Evolutionary conservation across 192 early-diverging fungal species (phyloP), one percentile per base, ranked within the genome.

Genomic region (Tieghemiomyces parasiticus): DNA sequence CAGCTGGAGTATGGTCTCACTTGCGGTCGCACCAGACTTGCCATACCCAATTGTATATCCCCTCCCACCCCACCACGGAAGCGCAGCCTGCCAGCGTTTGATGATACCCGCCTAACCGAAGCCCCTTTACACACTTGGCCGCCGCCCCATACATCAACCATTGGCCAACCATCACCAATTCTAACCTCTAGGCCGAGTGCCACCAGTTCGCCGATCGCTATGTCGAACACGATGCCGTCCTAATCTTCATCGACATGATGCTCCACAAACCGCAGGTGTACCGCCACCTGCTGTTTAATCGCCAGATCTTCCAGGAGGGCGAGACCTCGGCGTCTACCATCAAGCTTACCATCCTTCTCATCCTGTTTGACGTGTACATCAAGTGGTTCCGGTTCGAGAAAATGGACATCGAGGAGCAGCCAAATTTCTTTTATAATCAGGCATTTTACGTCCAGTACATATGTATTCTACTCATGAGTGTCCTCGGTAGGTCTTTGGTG

Each of bases 171-270:
- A n/a, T n/a, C n/a, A n/a, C n/a, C n/a, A n/a, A n/a, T n/a, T n/a
- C n/a, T n/a, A n/a, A n/a, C 8, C 13, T 29, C 2, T 71, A 81
- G 82, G 72, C 78, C 31, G 69, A 72, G 31, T 90, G 88, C 71
- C 76, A 85, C 35, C 72, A 83, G 45, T 86, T 92, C 65, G 89
- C 88, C 42, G 92, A 95, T 78, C 89, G 89, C 65, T 95, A 95
- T 72, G 79, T 92, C 38, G 92, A 95, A 69, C 82, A 87, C 68
- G 92, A 95, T 63, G 78, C 83, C 63, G 77, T 91, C 20, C 81
- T 91, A 45, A 80, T 89, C 55, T 91, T 91, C 62, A 89, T 95
- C 62, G 92, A 95, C 70, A 87, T 95, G 90, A 65, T 92, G 16
- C 74, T 95, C 46, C 85, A 88, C 66, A 89, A 89, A 67, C 78